phyloP scores from a whole-genome alignment of 192 early-diverging fungal genomes.

The Mortierella hygrophila region DNA sequence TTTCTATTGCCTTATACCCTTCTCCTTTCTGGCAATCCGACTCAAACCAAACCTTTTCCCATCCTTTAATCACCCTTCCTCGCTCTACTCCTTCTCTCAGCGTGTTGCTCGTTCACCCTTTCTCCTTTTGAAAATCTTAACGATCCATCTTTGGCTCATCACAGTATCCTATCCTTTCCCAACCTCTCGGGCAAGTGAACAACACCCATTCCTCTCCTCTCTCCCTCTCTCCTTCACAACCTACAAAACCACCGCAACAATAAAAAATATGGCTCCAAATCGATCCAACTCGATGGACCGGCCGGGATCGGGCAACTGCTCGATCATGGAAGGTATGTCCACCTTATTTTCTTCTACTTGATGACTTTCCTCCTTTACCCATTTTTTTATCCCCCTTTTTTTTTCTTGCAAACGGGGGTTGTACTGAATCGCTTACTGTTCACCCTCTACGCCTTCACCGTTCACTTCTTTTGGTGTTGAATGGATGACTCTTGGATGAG shows the following conservation, averaged over 20 bases:
- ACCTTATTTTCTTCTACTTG: no score
- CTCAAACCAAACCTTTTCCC: no score
- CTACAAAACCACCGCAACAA: background rate
- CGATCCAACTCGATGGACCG: slow-evolving; percentile 30
- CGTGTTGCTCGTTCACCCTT: background rate
- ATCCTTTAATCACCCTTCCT: background rate
- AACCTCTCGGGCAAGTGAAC: background rate
- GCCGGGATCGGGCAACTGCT: slow-evolving; percentile 53
- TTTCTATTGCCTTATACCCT: background rate
- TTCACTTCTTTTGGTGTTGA: background rate
- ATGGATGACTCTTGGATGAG: background rate
- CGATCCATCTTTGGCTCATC: background rate
- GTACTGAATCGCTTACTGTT: no score
- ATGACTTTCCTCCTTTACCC: background rate
- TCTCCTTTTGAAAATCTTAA: background rate
- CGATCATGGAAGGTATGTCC: slow-evolving; percentile 41
- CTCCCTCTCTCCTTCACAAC: slow-evolving; percentile 13
- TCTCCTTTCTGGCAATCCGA: background rate
- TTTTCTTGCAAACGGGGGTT: no score
- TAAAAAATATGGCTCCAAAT: background rate
- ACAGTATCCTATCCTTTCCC: background rate
- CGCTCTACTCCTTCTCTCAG: background rate
- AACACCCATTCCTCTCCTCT: slow-evolving; percentile 4
- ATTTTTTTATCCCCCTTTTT: background rate
- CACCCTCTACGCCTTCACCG: background rate